Conservation (phyloP, 2,329 filamentous ascomycete genomes). For the Apiospora pterosperma region DNA sequence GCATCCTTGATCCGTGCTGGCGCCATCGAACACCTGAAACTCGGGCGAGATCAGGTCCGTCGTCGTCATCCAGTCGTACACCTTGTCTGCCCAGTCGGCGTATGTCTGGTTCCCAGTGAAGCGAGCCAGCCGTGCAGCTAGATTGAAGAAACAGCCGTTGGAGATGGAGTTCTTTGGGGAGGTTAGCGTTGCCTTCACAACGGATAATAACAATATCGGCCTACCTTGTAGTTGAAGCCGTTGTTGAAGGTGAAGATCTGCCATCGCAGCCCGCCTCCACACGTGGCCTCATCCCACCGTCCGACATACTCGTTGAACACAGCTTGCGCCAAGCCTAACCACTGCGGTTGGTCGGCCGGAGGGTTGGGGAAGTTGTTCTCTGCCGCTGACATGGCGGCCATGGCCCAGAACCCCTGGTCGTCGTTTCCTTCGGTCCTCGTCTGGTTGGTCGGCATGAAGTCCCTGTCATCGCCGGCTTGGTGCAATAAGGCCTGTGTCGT, state of each 20-base stretch:
- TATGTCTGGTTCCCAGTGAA: conserved; percentile 65
- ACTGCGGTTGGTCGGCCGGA: conserved; percentile 44
- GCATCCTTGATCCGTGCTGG: conserved; percentile 40
- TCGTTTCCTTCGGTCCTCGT: conserved; percentile 45
- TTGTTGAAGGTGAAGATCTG: conserved; percentile 60
- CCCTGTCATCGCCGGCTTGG: conserved; percentile 40
- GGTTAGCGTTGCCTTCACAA: conserved; percentile 4
- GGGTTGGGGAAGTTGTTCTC: conserved; percentile 59
- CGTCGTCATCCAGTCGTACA: conserved; percentile 50
- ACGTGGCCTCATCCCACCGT: conserved; percentile 53
- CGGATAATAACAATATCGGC: neutral
- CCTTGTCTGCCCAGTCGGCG: conserved; percentile 53
- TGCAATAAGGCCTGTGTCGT: conserved; percentile 40
- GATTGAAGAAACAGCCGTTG: conserved; percentile 46
- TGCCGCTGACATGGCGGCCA: conserved; percentile 59
- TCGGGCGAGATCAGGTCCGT: conserved; percentile 9
- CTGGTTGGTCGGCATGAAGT: conserved; percentile 44
- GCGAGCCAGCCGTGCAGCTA: conserved; percentile 55
- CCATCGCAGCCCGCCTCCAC: conserved; percentile 63
- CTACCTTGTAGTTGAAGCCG: conserved; percentile 42
- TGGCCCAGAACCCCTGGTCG: conserved; percentile 61
- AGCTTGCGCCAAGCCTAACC: conserved; percentile 62
- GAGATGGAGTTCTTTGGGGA: conserved; percentile 31
- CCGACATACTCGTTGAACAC: conserved; percentile 62
- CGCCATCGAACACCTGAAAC: conserved; percentile 28